These are phyloP conservation scores for Mucor sp. DNA, from an alignment of 371 early-diverging fungal species.

Conservation along the genomic window DNA sequence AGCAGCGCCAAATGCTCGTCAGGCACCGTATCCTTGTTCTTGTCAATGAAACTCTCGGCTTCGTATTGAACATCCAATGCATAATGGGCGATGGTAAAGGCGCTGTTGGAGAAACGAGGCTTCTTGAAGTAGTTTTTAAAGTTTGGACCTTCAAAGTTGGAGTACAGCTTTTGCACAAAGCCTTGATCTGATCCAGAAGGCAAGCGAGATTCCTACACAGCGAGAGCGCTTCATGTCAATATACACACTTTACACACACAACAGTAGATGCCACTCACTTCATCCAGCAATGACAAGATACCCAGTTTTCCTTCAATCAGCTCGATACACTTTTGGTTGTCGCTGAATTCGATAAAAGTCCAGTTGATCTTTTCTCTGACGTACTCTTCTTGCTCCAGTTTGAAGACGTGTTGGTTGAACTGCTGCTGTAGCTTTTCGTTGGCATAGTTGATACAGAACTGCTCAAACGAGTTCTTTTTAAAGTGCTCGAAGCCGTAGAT, in stretches of 20 bases:
- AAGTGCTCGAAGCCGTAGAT: constrained; percentile 98
- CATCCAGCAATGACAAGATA: constrained; percentile 95
- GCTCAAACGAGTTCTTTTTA: constrained; percentile 98
- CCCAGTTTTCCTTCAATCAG: constrained; percentile 97
- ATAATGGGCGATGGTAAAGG: constrained; percentile 91
- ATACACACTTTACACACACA: neutral
- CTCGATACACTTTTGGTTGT: constrained; percentile 99
- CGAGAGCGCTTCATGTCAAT: neutral
- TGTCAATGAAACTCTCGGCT: constrained; percentile 95
- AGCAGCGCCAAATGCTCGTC: constrained; percentile 86
- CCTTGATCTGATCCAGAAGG: constrained; percentile 88
- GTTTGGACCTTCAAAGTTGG: constrained; percentile 69
- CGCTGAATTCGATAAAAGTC: constrained; percentile 95
- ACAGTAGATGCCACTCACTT: constrained; percentile 48
- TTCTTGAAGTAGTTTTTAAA: constrained; percentile 85
- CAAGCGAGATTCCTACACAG: constrained; percentile 78
- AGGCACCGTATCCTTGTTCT: constrained; percentile 98
- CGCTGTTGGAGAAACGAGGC: constrained; percentile 84
- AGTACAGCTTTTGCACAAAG: constrained; percentile 85
- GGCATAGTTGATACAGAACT: constrained; percentile 99
- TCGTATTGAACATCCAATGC: constrained; percentile 92
- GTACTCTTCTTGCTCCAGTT: constrained; percentile 96
- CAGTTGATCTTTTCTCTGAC: constrained; percentile 92
- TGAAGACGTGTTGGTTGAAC: constrained; percentile 77
- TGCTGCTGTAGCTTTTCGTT: constrained; percentile 98